Conservation (phyloP, 495 filamentous ascomycete species). For the Corynascus novoguineensis region DNA sequence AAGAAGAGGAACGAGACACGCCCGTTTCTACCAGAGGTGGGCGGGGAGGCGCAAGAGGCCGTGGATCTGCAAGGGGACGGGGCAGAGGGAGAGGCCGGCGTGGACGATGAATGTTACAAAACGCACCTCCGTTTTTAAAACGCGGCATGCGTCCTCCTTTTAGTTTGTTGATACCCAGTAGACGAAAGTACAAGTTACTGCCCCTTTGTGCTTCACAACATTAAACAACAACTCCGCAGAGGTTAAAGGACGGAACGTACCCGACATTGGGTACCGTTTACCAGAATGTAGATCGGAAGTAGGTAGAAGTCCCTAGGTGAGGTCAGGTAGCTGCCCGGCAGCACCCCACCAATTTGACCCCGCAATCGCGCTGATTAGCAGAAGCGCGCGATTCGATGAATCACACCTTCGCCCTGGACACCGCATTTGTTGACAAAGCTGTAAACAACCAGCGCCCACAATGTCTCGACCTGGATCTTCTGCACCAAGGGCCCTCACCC, state of each 20-base stretch:
- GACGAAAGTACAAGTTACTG: too few relatives aligned
- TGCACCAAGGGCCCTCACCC: constrained; percentile 60
- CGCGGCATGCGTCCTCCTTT: background rate
- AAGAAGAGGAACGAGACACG: constrained; percentile 26
- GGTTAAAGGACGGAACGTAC: too few relatives aligned
- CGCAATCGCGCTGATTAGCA: constrained; percentile 9
- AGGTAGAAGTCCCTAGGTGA: too few relatives aligned
- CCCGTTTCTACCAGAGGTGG: constrained; percentile 21
- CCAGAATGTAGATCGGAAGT: too few relatives aligned
- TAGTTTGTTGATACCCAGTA: constrained; percentile 11
- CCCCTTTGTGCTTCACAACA: too few relatives aligned
- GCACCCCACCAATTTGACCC: constrained; percentile 19
- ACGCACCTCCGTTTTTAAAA: too few relatives aligned
- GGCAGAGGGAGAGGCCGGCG: constrained; percentile 28
- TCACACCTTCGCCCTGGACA: background rate
- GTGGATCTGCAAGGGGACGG: constrained; percentile 14
- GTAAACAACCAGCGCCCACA: constrained; percentile 16
- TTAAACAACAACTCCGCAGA: too few relatives aligned
- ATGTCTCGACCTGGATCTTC: constrained; percentile 45
- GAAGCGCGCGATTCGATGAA: constrained; percentile 12
- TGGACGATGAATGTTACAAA: constrained; percentile 18
- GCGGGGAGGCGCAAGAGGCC: constrained; percentile 24
- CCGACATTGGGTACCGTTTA: too few relatives aligned
- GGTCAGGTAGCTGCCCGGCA: background rate
- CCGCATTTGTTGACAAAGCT: constrained; percentile 14